Conservation (phyloP, 129 eudicot species). For the Oenanthe sinensis region DNA sequence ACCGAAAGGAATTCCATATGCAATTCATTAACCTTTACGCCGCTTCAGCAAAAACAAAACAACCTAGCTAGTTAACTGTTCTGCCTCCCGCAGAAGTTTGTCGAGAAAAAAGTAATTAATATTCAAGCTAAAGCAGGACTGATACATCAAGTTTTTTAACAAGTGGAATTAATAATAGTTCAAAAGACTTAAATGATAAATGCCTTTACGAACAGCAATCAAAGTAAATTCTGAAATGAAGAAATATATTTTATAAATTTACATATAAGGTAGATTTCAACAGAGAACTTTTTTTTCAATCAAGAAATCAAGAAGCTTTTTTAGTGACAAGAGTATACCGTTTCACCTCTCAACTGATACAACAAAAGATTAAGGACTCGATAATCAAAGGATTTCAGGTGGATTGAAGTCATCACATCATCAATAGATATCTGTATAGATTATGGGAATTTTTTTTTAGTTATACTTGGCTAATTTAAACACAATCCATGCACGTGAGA, state of each 20-base stretch:
- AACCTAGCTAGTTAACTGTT: slow-evolving; percentile 5
- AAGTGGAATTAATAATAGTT: background rate
- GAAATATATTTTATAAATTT: background rate
- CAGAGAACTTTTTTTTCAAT: background rate
- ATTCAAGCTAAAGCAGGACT: background rate
- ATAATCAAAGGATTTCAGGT: slow-evolving; percentile 87
- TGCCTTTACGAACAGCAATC: background rate
- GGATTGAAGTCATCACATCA: slow-evolving; percentile 71
- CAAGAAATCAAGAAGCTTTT: background rate
- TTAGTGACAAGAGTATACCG: slow-evolving; percentile 33
- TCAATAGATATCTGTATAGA: slow-evolving; percentile 50
- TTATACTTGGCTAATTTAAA: slow-evolving; percentile 8
- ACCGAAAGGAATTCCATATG: slow-evolving; percentile 87
- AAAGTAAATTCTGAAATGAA: background rate
- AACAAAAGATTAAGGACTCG: slow-evolving; percentile 78
- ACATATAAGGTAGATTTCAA: background rate
- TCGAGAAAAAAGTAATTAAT: background rate
- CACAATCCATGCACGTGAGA: background rate
- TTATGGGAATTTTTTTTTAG: background rate
- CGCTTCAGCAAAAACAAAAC: slow-evolving; percentile 36
- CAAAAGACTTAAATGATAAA: background rate
- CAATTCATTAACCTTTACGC: slow-evolving; percentile 67
- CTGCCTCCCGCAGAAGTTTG: background rate
- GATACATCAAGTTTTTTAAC: background rate
- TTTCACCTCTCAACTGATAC: slow-evolving; percentile 68